Conservation (phyloP, 192 early-diverging fungal genomes). For the Spinellus fusiger region DNA sequence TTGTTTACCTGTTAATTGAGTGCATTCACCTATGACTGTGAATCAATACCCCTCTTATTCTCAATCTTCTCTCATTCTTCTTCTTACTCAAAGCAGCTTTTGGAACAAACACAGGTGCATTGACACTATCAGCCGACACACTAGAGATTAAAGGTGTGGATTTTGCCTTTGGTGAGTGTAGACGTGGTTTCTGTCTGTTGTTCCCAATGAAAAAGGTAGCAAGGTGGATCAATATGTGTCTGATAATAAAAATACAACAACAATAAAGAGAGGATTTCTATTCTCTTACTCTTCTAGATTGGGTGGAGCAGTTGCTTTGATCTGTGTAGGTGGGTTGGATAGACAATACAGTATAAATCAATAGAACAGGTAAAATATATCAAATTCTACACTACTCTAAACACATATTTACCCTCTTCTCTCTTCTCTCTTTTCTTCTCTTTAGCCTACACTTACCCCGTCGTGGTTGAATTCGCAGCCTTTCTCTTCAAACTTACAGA, state of each 20-base stretch:
- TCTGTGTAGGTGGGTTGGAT: neutral
- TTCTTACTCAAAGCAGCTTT: slow-evolving; percentile 18
- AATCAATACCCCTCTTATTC: slow-evolving; percentile 9
- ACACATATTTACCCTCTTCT: neutral
- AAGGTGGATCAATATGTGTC: too few species aligned
- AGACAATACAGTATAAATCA: too few species aligned
- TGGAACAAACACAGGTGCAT: slow-evolving; percentile 52
- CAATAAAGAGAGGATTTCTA: too few species aligned
- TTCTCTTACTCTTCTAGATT: slow-evolving; percentile 2
- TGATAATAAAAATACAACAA: too few species aligned
- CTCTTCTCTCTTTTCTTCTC: neutral
- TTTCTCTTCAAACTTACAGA: slow-evolving; percentile 69
- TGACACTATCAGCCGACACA: slow-evolving; percentile 37
- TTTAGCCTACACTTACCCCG: slow-evolving; percentile 32
- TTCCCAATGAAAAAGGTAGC: too few species aligned
- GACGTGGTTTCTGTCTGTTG: neutral
- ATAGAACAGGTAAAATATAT: too few species aligned
- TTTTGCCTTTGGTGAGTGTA: slow-evolving; percentile 1
- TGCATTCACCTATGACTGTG: neutral
- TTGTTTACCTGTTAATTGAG: neutral
- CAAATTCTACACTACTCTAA: too few species aligned
- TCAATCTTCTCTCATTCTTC: neutral
- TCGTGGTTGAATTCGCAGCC: slow-evolving; percentile 80
- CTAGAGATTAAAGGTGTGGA: slow-evolving; percentile 19
- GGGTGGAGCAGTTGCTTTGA: neutral